Evolutionary conservation across 192 early-diverging fungal species (phyloP).

Genomic region (Rhizoclosmatium sp.): DNA sequence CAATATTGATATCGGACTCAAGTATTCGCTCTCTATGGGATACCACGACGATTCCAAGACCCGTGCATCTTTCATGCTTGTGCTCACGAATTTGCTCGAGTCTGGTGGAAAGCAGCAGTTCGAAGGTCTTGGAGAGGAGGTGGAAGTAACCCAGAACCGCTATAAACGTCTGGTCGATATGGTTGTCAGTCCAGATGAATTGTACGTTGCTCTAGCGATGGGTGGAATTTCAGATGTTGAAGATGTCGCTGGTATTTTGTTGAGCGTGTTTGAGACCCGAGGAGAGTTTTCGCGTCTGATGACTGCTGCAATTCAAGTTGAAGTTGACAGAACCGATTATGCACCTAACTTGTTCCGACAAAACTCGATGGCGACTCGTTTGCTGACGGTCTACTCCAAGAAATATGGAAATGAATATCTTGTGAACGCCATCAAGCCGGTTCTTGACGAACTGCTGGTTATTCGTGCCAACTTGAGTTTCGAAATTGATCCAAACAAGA

Average conservation of each 20-base stretch:
- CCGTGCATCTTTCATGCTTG: constrained; percentile 89
- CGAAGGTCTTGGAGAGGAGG: constrained; percentile 81
- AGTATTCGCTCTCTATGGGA: constrained; percentile 86
- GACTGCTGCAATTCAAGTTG: constrained; percentile 81
- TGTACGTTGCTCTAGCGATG: constrained; percentile 81
- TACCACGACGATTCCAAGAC: constrained; percentile 92
- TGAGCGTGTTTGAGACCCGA: constrained; percentile 82
- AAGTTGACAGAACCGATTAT: constrained; percentile 78
- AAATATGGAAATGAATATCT: constrained; percentile 83
- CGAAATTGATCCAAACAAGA: constrained; percentile 87
- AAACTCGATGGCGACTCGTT: constrained; percentile 89
- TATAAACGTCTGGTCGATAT: constrained; percentile 82
- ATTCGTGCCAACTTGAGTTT: constrained; percentile 78
- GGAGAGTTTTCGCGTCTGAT: constrained; percentile 76
- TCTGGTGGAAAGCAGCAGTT: constrained; percentile 69
- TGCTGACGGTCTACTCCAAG: constrained; percentile 86
- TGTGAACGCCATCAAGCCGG: constrained; percentile 79
- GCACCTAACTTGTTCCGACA: constrained; percentile 84
- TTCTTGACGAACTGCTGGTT: constrained; percentile 72
- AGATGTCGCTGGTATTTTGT: constrained; percentile 79
- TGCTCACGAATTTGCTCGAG: constrained; percentile 90
- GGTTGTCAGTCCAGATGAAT: constrained; percentile 47
- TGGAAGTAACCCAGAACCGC: constrained; percentile 70
- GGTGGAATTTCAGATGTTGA: constrained; percentile 93
- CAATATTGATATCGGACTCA: constrained; percentile 92